Base-by-base conservation (phyloP, 805 yeast genomes). In the Candida ponderosae region DNA sequence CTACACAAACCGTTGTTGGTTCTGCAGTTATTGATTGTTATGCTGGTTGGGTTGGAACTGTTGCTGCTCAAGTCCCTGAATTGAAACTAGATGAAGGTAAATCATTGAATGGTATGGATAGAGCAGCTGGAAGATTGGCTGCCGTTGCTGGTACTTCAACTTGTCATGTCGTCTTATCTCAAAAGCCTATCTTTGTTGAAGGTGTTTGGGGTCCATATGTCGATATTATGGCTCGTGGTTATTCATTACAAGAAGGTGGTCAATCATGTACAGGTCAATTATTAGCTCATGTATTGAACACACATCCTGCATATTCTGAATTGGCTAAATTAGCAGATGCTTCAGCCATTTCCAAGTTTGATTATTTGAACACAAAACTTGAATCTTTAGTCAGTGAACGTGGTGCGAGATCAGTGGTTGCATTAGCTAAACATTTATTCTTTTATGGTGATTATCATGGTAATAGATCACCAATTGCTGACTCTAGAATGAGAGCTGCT, bases 131-230 rank as follows among this genome's bases (percentile, higher is more conserved):
- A 40, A 75, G 97, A 50, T 69, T 93, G 47, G 97, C 98, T 14
- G 96, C 97, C 3, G 97, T 93, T 17, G 97, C 98, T 0, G 98
- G 98, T 42, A 93, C 98, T 6, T 88, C 97, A 2, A 93, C 98
- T 1, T 93, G 98, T 57, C 97, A 93, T 60, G 79, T 93, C 49
- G 88, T 86, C 40, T 71, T 90, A 71, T 81, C 95, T 21, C 72
- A 75, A 42, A 81, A 85, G 23, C 83, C 96, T 0, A 76, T 87
- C 32, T 89, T 90, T 57, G 97, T 90, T 9, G 77, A 86, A 32
- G 98, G 98, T 42, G 96, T 93, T 26, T 93, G 98, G 98, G 98
- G 98, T 13, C 98, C 98, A 3, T 93, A 93, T 62, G 73, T 88
- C 52, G 96, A 89, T 59, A 95, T 86, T 5, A 72, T 90, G 67